These are phyloP conservation scores for Phytophthora brassicae DNA, from an alignment of 352 stramenopile genomes.

Conservation along the genomic window DNA sequence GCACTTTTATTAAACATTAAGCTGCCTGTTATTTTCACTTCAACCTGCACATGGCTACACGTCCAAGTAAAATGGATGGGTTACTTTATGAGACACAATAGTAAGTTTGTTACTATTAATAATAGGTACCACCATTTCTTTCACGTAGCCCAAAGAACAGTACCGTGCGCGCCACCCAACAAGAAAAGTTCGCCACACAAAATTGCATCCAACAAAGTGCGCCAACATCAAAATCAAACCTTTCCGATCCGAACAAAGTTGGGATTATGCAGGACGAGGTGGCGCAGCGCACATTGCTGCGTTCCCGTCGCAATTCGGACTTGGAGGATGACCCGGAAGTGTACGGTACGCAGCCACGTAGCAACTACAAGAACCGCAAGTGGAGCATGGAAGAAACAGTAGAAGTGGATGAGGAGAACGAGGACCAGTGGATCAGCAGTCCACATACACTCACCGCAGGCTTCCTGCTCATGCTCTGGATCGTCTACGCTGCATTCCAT, in stretches of 20 bases:
- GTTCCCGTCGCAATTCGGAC: conserved; percentile 60
- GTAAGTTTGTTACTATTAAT: no score
- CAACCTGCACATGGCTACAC: not conserved
- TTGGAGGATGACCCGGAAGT: conserved; percentile 41
- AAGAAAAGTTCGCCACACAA: conserved; percentile 28
- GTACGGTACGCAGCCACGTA: conserved; percentile 43
- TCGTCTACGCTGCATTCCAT: conserved; percentile 86
- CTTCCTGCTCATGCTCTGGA: conserved; percentile 80
- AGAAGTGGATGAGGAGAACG: conserved; percentile 70
- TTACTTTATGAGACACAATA: conserved; percentile 28
- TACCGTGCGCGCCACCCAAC: conserved; percentile 18
- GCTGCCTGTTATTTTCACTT: not conserved
- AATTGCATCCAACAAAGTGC: conserved; percentile 24
- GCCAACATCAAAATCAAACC: conserved; percentile 7
- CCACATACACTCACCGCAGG: conserved; percentile 81
- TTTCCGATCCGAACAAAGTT: conserved; percentile 16
- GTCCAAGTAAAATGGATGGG: not conserved
- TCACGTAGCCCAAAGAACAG: not conserved
- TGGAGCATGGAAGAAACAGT: conserved; percentile 85
- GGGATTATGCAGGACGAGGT: conserved; percentile 30
- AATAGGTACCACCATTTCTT: conserved; percentile 7
- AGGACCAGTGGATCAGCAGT: conserved; percentile 81
- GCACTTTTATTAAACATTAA: not conserved
- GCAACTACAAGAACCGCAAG: conserved; percentile 85
- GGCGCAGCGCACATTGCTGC: conserved; percentile 47